Evolutionary conservation across 257 asterid species (phyloP).

Genomic region (Solanum arcanum): DNA sequence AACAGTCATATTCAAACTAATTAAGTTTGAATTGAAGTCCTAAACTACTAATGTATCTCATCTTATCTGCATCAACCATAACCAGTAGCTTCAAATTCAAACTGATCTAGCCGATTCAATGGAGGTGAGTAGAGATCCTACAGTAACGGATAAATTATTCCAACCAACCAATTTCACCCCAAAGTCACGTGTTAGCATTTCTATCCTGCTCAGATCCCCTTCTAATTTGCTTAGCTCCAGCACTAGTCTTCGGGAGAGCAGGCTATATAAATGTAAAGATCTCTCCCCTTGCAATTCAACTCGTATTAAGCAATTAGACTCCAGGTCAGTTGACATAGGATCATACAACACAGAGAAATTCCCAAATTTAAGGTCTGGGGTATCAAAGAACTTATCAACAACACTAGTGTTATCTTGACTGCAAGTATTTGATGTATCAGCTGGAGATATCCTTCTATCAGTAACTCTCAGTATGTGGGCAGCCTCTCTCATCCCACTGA

Average conservation of each 20-base stretch:
- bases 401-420: conserved; percentile 17
- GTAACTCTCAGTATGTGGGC: conserved; percentile 80
- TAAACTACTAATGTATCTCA: background rate
- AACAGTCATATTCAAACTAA: background rate
- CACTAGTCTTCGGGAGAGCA: conserved; percentile 49
- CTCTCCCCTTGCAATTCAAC: conserved; percentile 35
- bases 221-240: conserved; percentile 47
- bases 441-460: conserved; percentile 18
- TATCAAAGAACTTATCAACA: conserved; percentile 44
- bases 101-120: conserved; percentile 29
- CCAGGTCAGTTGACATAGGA: conserved; percentile 39
- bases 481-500: conserved; percentile 98
- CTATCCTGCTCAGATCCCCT: conserved; percentile 54
- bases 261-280: conserved; percentile 35
- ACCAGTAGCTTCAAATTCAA: background rate
- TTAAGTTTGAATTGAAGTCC: background rate
- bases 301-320: conserved; percentile 45
- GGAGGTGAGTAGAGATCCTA: conserved; percentile 48
- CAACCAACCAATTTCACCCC: conserved; percentile 51
- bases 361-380: conserved; percentile 62
- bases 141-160: conserved; percentile 32
- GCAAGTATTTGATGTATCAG: conserved; percentile 12
- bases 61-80: background rate
- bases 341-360: conserved; percentile 50
- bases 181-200: conserved; percentile 36